Evolutionary conservation across 176 grass and related monocot species (phyloP).

Genomic region (Avena atlantica): DNA sequence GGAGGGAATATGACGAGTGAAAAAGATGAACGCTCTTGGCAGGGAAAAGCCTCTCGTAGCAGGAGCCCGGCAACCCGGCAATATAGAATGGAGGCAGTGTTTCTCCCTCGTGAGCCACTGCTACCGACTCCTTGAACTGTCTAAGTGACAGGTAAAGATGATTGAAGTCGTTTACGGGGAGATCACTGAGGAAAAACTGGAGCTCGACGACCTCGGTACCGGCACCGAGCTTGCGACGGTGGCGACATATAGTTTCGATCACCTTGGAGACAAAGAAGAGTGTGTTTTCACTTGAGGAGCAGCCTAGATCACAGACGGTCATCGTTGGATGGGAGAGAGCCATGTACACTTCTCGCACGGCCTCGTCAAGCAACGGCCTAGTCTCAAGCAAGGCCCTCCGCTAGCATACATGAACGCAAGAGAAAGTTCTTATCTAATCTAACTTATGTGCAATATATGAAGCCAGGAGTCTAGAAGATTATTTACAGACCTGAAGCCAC

Average conservation of each 20-base stretch:
- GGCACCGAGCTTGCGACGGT: background rate
- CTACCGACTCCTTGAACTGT: background rate
- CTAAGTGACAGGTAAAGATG: constrained; percentile 43
- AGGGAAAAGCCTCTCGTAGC: constrained; percentile 54
- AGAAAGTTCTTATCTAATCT: background rate
- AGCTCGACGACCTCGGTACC: constrained; percentile 26
- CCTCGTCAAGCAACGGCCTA: constrained; percentile 26
- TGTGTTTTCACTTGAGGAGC: constrained; percentile 40
- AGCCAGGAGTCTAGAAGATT: background rate
- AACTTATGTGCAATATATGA: background rate
- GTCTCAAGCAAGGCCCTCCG: constrained; percentile 33
- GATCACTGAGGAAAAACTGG: constrained; percentile 63
- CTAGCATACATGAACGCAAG: background rate
- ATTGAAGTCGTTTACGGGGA: constrained; percentile 57
- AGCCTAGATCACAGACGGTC: constrained; percentile 50
- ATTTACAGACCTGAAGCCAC: background rate
- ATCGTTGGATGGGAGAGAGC: constrained; percentile 23
- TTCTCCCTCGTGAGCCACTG: background rate
- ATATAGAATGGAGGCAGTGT: background rate
- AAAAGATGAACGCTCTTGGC: constrained; percentile 50
- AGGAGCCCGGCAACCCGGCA: constrained; percentile 41
- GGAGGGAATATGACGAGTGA: constrained; percentile 45
- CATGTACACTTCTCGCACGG: constrained; percentile 3
- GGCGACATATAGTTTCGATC: background rate
- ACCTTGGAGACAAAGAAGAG: constrained; percentile 35